These are phyloP conservation scores for Pseudomicrostroma phylloplanum DNA, from an alignment of 1,284 basidiomycete genomes.

Conservation along the genomic window DNA sequence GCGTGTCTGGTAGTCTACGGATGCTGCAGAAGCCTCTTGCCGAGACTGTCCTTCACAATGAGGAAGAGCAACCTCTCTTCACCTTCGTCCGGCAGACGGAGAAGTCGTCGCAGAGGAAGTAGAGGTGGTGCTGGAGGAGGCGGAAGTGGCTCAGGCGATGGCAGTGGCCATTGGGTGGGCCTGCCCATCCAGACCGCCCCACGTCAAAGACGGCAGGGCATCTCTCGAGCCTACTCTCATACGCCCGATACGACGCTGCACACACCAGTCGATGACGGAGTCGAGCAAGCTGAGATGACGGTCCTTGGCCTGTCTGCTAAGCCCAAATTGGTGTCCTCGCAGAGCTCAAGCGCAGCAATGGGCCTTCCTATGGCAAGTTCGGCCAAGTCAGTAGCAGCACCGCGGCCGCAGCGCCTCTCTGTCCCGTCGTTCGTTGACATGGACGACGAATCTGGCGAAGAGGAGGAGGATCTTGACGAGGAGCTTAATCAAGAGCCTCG, in stretches of 20 bases:
- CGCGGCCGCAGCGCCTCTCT: conserved; percentile 13
- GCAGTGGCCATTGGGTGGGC: conserved; percentile 23
- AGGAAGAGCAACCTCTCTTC: not conserved
- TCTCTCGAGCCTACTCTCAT: conserved; percentile 1
- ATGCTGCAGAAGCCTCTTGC: conserved; percentile 22
- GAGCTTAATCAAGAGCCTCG: not conserved
- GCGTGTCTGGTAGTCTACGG: conserved; percentile 28
- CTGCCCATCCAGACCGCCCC: conserved; percentile 19
- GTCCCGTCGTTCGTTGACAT: conserved; percentile 12
- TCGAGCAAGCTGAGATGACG: no score
- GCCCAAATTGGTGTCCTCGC: not conserved
- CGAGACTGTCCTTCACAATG: conserved; percentile 11
- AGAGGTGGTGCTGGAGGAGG: conserved; percentile 4
- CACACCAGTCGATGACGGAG: not conserved
- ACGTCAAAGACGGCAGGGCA: conserved; percentile 2
- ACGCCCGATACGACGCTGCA: not conserved
- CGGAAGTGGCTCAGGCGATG: not conserved
- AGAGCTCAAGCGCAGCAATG: not conserved
- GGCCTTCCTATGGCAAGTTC: not conserved
- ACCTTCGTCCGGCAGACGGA: conserved; percentile 13
- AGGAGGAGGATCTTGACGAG: conserved; percentile 5
- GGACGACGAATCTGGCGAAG: conserved; percentile 7
- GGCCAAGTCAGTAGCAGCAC: conserved; percentile 13
- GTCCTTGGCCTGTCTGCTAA: not conserved
- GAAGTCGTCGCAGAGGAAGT: conserved; percentile 13